Evolutionary conservation across 2,329 filamentous ascomycete species (phyloP), one percentile per base, ranked within the genome.

Genomic region (Talaromyces sp.): DNA sequence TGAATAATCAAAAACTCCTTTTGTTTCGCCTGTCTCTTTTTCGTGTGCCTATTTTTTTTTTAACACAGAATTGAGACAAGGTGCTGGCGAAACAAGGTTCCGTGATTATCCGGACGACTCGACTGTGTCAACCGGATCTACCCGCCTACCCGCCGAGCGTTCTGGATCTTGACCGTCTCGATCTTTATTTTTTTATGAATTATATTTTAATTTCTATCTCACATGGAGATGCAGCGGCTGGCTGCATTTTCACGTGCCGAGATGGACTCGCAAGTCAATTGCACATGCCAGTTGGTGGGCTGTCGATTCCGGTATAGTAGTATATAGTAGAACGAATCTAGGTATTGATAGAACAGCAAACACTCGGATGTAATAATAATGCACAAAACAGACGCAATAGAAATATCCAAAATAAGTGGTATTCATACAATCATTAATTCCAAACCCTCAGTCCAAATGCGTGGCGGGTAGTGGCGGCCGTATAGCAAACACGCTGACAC

Each of bases 401-500:
- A 9, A 50, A 26, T 50, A 50, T 27, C 26, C 26, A 27, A 27
- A 6, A 3, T 27, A 6, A 31, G 2, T 4, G 31, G 4, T n/a
- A 29, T n/a, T 46, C 49, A 19, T 52, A 9, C 50, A 35, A 24
- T 55, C 29, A 35, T 38, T 24, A 35, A 55, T 55, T 38, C 17
- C 17, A 21, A 4, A 52, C 6, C n/a, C 27, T 58, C 38, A 62
- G 56, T 62, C 57, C 43, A 62, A 55, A 49, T 62, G 60, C 10
- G 55, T 56, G 24, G 60, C 53, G 38, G 43, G 57, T 21, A 31
- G 27, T n/a, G 61, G 61, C 41, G 49, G 19, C 55, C 51, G 26
- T 26, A 62, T 59, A 43, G 55, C 29, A 55, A 54, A 55, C 10
- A 62, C 58, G 26, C 55, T 60, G 24, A 60, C n/a, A 1, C 46